phyloP scores from a whole-genome alignment of 2,329 filamentous ascomycete species.

The Botryosphaeria agaves region DNA sequence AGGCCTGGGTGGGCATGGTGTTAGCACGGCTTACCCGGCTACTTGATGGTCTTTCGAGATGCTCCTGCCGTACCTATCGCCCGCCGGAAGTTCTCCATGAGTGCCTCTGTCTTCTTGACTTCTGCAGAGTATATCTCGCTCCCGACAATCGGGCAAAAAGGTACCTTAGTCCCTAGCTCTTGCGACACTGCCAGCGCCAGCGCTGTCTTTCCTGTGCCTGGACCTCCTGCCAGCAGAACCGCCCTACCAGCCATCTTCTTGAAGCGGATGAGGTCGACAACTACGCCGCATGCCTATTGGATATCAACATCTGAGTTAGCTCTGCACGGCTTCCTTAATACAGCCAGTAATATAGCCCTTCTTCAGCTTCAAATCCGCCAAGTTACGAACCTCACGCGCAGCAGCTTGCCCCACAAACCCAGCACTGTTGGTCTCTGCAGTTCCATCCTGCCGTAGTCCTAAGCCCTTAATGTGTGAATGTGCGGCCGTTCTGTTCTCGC shows the following conservation, averaged over 20 bases:
- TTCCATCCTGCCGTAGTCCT: slow-evolving; percentile 71
- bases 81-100: slow-evolving; percentile 98
- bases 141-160: slow-evolving; percentile 94
- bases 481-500: slow-evolving; percentile 88
- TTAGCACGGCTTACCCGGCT: neutral
- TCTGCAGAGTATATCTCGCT: slow-evolving; percentile 97
- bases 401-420: slow-evolving; percentile 82
- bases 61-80: slow-evolving; percentile 54
- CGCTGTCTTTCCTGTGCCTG: slow-evolving; percentile 93
- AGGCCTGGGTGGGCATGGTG: slow-evolving; percentile 30
- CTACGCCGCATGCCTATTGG: slow-evolving; percentile 69
- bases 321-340: too few relatives aligned
- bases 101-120: slow-evolving; percentile 96
- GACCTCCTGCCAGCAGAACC: slow-evolving; percentile 82
- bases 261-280: slow-evolving; percentile 86
- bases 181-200: slow-evolving; percentile 90
- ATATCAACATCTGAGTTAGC: too few relatives aligned
- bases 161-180: slow-evolving; percentile 93
- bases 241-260: slow-evolving; percentile 97
- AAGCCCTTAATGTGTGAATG: slow-evolving; percentile 97
- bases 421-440: slow-evolving; percentile 58
- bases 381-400: slow-evolving; percentile 59
- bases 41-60: neutral
- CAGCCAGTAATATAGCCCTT: too few relatives aligned
- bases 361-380: neutral